Conservation (phyloP, 169 alveolate species). For the Plasmodium falciparum region DNA sequence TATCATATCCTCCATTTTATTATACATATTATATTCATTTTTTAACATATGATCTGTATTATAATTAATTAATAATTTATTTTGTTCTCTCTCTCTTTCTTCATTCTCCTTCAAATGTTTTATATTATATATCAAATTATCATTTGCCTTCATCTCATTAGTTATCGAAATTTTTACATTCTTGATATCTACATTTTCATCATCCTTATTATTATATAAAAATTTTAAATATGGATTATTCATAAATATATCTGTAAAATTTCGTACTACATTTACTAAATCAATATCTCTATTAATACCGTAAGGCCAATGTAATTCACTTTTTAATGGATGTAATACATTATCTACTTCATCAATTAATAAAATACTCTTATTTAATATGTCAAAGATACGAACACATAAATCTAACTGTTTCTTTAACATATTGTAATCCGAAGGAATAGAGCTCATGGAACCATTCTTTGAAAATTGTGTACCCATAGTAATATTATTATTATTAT, state of each 20-base stretch:
- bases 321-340: slow-evolving; percentile 92
- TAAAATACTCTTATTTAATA: slow-evolving; percentile 85
- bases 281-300: slow-evolving; percentile 86
- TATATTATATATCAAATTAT: slow-evolving; percentile 24
- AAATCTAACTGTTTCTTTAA: slow-evolving; percentile 81
- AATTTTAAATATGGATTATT: slow-evolving; percentile 76
- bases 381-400: slow-evolving; percentile 83
- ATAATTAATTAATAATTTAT: slow-evolving; percentile 1
- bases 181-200: slow-evolving; percentile 57
- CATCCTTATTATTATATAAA: slow-evolving; percentile 59
- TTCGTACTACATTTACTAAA: slow-evolving; percentile 59
- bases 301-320: slow-evolving; percentile 95
- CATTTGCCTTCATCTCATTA: slow-evolving; percentile 3
- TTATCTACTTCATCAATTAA: slow-evolving; percentile 93
- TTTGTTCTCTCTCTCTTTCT: slow-evolving; percentile 40
- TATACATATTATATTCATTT: too few species aligned
- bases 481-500: not conserved
- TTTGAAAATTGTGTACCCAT: slow-evolving; percentile 1
- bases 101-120: slow-evolving; percentile 40
- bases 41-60: not conserved
- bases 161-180: slow-evolving; percentile 30
- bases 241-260: slow-evolving; percentile 75
- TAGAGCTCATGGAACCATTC: not conserved
- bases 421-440: slow-evolving; percentile 51
- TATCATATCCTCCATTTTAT: not conserved